Evolutionary conservation across 2,329 filamentous ascomycete genomes (phyloP), one percentile per base, ranked within the genome.

Genomic region (Colletotrichum gloeosporioides): DNA sequence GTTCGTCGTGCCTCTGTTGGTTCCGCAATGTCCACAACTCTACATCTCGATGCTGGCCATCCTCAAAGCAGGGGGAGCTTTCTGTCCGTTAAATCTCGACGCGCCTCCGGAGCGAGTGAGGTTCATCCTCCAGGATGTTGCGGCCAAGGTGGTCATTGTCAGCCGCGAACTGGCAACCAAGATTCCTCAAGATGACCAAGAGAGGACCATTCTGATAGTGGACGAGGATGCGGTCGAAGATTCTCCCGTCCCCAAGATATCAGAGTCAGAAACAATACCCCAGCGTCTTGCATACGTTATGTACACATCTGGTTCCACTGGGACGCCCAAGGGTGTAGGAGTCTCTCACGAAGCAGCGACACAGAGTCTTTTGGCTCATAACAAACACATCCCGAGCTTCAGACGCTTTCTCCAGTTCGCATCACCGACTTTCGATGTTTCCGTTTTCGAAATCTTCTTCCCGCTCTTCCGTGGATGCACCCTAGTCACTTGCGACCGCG

Each of bases 401-500:
- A 88, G 88, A 18, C 91, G 95, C 62, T 98, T 98, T 82, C 89
- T 98, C 1, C 96, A 98, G 82, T 98, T 98, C 83, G 96, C 96
- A 6, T 94, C 95, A 4, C 95, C 96, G 1, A 98, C 96, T 0
- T 98, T 98, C 82, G 96, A 98, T 83, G 96, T 98, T 9, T 98
- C 95, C 0, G 93, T 98, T 8, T 98, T 98, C 82, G 96, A 98
- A 82, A 96, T 98, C 8, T 98, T 98, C 88, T 98, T 98, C 78
- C 94, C 96, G 0, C 87, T 96, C 18, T 93, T 93, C 77, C 89
- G 95, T 73, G 94, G 94, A 4, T 87, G 87, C 27, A 98, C 95
- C 0, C 86, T 98, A 3, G 91, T 96, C 64, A 91, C 92, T 71
- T 95, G 93, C 78, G 90, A 92, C 72, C 91, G 96, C 32, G 87